Evolutionary conservation across 192 early-diverging fungal genomes (phyloP).

Genomic region (Rhizophagus prolifer): DNA sequence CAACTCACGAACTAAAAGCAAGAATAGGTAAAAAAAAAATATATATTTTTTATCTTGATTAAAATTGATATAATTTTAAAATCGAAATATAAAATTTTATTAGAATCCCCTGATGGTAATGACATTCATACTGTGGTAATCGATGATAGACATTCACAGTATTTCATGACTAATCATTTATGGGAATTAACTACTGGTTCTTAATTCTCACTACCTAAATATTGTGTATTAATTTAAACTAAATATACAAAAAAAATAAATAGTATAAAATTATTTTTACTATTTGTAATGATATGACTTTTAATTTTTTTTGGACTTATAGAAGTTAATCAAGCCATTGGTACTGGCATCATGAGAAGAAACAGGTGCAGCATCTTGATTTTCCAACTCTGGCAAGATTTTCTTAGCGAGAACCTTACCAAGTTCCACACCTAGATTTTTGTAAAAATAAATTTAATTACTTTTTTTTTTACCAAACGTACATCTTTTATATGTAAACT

Average conservation of each 20-base stretch:
- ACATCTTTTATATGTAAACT: constrained; percentile 21
- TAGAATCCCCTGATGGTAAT: not conserved
- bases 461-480: not conserved
- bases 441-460: not conserved
- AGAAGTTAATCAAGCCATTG: constrained; percentile 97
- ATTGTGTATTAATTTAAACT: not conserved
- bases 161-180: too few species aligned
- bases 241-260: too few species aligned
- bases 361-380: constrained; percentile 48
- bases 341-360: constrained; percentile 87
- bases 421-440: constrained; percentile 73
- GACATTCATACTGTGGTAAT: not conserved
- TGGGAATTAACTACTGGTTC: too few species aligned
- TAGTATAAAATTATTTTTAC: too few species aligned
- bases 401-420: constrained; percentile 98
- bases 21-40: not conserved
- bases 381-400: constrained; percentile 88
- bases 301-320: constrained; percentile 58
- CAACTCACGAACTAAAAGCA: not conserved
- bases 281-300: not conserved
- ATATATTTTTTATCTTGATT: not conserved
- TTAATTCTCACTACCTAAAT: not conserved
- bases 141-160: not conserved
- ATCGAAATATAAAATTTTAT: not conserved
- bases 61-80: not conserved